A percentile compares a stretch with the other conserved stretches of the same genome.
Evolutionary conservation across 164 flowering plant genomes (phyloP).

Genomic region (Stephania japonica): DNA sequence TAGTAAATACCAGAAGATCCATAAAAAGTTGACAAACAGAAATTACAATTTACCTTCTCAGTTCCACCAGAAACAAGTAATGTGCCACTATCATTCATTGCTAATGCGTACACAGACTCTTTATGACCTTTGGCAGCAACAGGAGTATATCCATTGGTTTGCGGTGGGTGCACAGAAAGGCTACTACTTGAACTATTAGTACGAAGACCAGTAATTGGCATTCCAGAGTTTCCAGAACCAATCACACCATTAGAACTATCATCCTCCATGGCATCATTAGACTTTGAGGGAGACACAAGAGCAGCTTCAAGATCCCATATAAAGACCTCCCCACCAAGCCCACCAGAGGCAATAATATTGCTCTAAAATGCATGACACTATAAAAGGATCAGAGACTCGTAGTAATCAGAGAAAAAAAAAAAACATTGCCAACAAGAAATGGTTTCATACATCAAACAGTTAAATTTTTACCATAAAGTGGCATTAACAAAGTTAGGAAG

Average conservation of each 20-base stretch:
- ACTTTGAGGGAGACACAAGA: slow-evolving; percentile 53
- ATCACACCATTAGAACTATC: slow-evolving; percentile 60
- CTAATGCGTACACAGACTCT: slow-evolving; percentile 95
- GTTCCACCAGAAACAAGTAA: slow-evolving; percentile 98
- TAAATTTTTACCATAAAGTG: slow-evolving; percentile 7
- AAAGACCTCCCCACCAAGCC: slow-evolving; percentile 98
- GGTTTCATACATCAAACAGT: neutral
- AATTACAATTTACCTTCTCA: slow-evolving; percentile 65
- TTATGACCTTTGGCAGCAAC: slow-evolving; percentile 92
- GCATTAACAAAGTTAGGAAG: neutral
- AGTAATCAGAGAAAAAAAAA: slow-evolving; percentile 8
- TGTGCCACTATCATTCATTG: slow-evolving; percentile 87
- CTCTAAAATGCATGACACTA: slow-evolving; percentile 85
- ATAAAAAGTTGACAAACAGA: neutral
- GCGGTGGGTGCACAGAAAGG: slow-evolving; percentile 62
- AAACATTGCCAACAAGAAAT: neutral
- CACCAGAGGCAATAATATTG: slow-evolving; percentile 93
- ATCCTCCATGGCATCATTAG: slow-evolving; percentile 58
- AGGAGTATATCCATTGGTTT: slow-evolving; percentile 69
- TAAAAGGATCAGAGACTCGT: slow-evolving; percentile 46
- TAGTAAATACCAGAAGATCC: neutral
- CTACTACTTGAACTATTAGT: slow-evolving; percentile 69
- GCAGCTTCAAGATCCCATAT: slow-evolving; percentile 98
- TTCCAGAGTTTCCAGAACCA: slow-evolving; percentile 43
- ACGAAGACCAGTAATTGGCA: slow-evolving; percentile 58